Conservation (phyloP, 2,329 filamentous ascomycete species). For the Fusarium beomiforme region DNA sequence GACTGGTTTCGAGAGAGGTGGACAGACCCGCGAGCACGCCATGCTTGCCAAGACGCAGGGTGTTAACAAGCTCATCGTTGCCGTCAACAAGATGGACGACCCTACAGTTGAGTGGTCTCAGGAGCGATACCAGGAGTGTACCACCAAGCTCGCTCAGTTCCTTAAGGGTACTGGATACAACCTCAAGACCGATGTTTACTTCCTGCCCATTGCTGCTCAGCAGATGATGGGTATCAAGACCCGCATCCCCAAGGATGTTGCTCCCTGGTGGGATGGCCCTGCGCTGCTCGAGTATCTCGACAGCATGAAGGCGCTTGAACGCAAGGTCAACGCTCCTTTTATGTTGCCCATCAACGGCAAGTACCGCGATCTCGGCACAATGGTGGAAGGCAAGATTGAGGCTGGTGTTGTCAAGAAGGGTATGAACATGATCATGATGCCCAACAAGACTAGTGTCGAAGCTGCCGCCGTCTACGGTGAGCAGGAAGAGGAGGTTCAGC, state of each 20-base stretch:
- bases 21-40: conserved; percentile 96
- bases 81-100: conserved; percentile 99
- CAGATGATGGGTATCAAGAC: conserved; percentile 88
- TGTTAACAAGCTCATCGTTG: conserved; percentile 95
- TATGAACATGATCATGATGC: conserved; percentile 91
- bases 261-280: conserved; percentile 87
- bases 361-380: conserved; percentile 96
- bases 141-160: conserved; percentile 85
- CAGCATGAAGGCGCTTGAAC: conserved; percentile 89
- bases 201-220: conserved; percentile 97
- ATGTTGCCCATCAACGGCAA: conserved; percentile 99
- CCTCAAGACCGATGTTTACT: conserved; percentile 89
- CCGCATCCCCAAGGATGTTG: conserved; percentile 78
- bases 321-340: conserved; percentile 96
- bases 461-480: conserved; percentile 92
- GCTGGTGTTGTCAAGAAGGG: conserved; percentile 94
- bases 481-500: conserved; percentile 88
- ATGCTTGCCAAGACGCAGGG: conserved; percentile 98
- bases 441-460: conserved; percentile 83
- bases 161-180: conserved; percentile 95
- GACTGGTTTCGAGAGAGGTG: conserved; percentile 95
- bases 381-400: conserved; percentile 98
- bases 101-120: conserved; percentile 95
- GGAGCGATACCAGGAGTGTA: conserved; percentile 92
- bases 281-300: conserved; percentile 97